Percentiles rank a stretch among this genome's conserved stretches.
Evolutionary conservation across 768 basidiomycete genomes (phyloP).

Genomic region (Calocybe cyanea): DNA sequence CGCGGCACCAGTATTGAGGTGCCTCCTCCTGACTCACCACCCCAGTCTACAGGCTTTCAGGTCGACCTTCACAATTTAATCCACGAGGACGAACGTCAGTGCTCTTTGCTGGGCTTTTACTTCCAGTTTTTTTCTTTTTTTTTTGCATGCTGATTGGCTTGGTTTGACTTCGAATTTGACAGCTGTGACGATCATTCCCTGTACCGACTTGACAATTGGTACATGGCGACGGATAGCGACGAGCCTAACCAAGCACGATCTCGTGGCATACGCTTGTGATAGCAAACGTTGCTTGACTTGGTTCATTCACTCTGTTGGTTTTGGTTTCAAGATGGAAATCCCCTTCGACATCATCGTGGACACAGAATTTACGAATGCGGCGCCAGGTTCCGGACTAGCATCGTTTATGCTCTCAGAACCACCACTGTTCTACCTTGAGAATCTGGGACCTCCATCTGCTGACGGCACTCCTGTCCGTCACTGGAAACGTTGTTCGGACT

Average conservation of each 20-base stretch:
- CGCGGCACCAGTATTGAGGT: constrained; percentile 30
- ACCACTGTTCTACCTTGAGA: constrained; percentile 68
- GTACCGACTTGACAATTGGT: constrained; percentile 70
- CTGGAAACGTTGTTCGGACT: constrained; percentile 70
- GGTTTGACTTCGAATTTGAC: constrained; percentile 5
- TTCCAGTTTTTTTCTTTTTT: neutral
- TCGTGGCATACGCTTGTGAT: constrained; percentile 76
- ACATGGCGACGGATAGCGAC: constrained; percentile 74
- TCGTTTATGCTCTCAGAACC: constrained; percentile 63
- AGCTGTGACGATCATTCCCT: constrained; percentile 78
- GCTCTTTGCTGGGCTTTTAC: constrained; percentile 19
- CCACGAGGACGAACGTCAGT: constrained; percentile 75
- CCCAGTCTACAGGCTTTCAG: constrained; percentile 50
- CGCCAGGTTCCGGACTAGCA: constrained; percentile 55
- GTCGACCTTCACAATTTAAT: constrained; percentile 60
- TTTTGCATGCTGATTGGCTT: constrained; percentile 1
- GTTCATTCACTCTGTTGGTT: constrained; percentile 73
- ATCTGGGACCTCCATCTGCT: constrained; percentile 25
- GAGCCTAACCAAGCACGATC: constrained; percentile 50
- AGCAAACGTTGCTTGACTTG: constrained; percentile 63
- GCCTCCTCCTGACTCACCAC: constrained; percentile 43
- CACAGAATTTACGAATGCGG: constrained; percentile 50
- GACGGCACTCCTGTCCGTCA: constrained; percentile 31
- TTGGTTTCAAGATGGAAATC: constrained; percentile 84
- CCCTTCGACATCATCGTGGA: constrained; percentile 62